phyloP scores from a whole-genome alignment of 768 basidiomycete genomes.

The Pleurotus giganteus region DNA sequence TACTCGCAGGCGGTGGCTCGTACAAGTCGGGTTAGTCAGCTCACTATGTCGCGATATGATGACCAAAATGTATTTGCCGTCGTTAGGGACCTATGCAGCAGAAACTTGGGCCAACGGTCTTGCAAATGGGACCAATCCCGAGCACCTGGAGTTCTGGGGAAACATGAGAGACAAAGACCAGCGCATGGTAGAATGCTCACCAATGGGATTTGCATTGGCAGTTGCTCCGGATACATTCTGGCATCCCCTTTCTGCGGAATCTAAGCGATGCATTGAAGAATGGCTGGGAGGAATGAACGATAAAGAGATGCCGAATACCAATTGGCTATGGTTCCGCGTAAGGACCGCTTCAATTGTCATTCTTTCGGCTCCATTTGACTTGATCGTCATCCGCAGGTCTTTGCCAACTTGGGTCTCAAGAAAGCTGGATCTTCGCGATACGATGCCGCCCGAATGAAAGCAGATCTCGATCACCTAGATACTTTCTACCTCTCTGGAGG shows the following conservation, averaged over 20 bases:
- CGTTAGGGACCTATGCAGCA: background rate
- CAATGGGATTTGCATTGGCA: slow-evolving; percentile 70
- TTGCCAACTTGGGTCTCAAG: slow-evolving; percentile 70
- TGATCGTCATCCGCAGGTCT: slow-evolving; percentile 41
- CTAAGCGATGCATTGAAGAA: slow-evolving; percentile 54
- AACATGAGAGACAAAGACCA: slow-evolving; percentile 73
- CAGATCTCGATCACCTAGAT: slow-evolving; percentile 73
- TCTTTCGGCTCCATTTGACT: background rate
- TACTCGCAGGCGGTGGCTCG: slow-evolving; percentile 61
- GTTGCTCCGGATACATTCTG: slow-evolving; percentile 65
- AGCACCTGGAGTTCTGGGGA: slow-evolving; percentile 72
- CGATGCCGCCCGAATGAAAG: slow-evolving; percentile 62
- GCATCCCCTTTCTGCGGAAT: slow-evolving; percentile 52
- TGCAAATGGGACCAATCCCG: slow-evolving; percentile 65
- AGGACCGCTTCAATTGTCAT: slow-evolving; percentile 17
- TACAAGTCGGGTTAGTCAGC: slow-evolving; percentile 31
- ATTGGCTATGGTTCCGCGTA: slow-evolving; percentile 82
- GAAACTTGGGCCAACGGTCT: slow-evolving; percentile 59
- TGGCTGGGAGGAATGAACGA: slow-evolving; percentile 80
- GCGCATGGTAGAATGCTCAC: slow-evolving; percentile 80
- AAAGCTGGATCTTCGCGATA: slow-evolving; percentile 58
- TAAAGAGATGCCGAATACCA: slow-evolving; percentile 82
- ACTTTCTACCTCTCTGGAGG: slow-evolving; percentile 77
- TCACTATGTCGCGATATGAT: no score
- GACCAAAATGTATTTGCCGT: background rate